These are phyloP conservation scores for Saccharomycopsis javanensis DNA, from an alignment of 805 yeast species.

Conservation along the genomic window DNA sequence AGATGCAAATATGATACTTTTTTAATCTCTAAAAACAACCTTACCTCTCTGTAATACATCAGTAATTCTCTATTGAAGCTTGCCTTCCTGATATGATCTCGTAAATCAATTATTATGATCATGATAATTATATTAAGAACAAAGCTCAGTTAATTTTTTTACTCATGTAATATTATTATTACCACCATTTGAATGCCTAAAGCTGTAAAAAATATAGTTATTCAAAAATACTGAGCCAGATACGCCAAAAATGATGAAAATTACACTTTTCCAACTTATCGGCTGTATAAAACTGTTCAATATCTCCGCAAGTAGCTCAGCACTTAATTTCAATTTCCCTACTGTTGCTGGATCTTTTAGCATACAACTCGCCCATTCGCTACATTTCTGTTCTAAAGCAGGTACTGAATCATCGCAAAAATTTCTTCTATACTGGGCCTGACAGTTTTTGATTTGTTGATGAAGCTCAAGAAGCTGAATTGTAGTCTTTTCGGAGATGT, in stretches of 20 bases:
- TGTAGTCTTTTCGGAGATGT: constrained; percentile 63
- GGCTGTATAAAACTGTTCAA: constrained; percentile 66
- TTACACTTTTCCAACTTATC: constrained; percentile 58
- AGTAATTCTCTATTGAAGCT: too few relatives aligned
- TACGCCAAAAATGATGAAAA: constrained; percentile 35
- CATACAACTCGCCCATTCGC: constrained; percentile 76
- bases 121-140: too few relatives aligned
- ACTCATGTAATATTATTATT: too few relatives aligned
- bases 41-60: too few relatives aligned
- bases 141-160: too few relatives aligned
- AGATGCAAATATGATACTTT: too few relatives aligned
- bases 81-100: too few relatives aligned
- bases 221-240: constrained; percentile 30
- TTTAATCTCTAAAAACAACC: too few relatives aligned
- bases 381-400: constrained; percentile 60
- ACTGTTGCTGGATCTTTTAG: constrained; percentile 58
- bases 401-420: constrained; percentile 69
- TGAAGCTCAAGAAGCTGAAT: constrained; percentile 49
- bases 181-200: constrained; percentile 22
- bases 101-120: too few relatives aligned
- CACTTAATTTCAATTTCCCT: constrained; percentile 64
- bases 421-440: constrained; percentile 59
- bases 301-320: constrained; percentile 76
- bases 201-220: constrained; percentile 21
- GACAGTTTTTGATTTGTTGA: constrained; percentile 59